phyloP scores from a whole-genome alignment of 2,329 filamentous ascomycete species.

The Colletotrichum liriopes region DNA sequence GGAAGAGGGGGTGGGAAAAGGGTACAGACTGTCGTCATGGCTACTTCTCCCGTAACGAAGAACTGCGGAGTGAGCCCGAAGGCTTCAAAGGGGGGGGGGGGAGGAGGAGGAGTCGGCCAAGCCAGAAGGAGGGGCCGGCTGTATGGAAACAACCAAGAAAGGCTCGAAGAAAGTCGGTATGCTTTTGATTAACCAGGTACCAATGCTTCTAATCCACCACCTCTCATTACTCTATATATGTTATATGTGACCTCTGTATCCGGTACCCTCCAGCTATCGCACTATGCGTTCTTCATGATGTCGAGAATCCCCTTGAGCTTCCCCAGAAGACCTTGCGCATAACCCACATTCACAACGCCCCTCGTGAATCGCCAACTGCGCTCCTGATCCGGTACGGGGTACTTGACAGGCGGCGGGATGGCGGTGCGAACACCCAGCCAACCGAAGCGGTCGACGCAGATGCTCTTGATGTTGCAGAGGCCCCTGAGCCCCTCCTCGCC shows the following conservation, averaged over 20 bases:
- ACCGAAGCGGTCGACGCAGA: conserved; percentile 82
- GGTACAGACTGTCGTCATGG: neutral
- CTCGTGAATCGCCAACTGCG: conserved; percentile 77
- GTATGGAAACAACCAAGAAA: neutral
- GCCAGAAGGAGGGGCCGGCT: neutral
- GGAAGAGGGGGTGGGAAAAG: neutral
- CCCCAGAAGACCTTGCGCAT: conserved; percentile 60
- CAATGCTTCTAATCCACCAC: neutral
- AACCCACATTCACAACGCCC: conserved; percentile 74
- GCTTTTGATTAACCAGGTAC: conserved; percentile 11
- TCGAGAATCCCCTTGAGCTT: conserved; percentile 59
- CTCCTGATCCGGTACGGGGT: conserved; percentile 80
- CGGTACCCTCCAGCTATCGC: too few relatives aligned
- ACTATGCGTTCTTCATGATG: conserved; percentile 61
- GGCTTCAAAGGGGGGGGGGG: neutral
- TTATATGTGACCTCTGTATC: neutral
- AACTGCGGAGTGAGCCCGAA: neutral
- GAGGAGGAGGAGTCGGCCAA: neutral
- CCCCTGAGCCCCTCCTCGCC: conserved; percentile 89
- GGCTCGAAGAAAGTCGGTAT: neutral
- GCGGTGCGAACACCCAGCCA: conserved; percentile 78
- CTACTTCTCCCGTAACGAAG: neutral
- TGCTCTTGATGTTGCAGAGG: conserved; percentile 88
- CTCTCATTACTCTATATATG: neutral
- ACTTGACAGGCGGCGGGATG: conserved; percentile 86